Percentiles rank a stretch among this genome's conserved stretches.
phyloP scores from a whole-genome alignment of 1,139 yeast genomes.

The Torulaspora globosa region DNA sequence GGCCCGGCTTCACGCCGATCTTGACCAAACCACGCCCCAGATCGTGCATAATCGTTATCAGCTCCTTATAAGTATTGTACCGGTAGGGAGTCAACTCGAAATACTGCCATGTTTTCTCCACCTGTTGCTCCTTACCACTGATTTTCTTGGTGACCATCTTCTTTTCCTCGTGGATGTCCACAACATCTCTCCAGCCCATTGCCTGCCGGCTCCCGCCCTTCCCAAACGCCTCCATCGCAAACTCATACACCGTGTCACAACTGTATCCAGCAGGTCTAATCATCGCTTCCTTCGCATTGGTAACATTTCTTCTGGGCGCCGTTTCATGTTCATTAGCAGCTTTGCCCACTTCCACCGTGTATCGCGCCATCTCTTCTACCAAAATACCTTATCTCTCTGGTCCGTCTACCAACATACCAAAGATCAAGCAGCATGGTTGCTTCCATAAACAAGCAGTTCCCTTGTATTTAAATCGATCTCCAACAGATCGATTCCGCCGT shows the following conservation, averaged over 20 bases:
- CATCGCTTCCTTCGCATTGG: constrained; percentile 50
- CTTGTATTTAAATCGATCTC: too few relatives aligned
- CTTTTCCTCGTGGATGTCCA: constrained; percentile 69
- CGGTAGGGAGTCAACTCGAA: constrained; percentile 75
- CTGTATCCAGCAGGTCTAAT: constrained; percentile 57
- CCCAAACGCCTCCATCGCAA: constrained; percentile 57
- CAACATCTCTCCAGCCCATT: constrained; percentile 77
- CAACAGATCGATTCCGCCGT: too few relatives aligned
- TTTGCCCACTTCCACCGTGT: constrained; percentile 60
- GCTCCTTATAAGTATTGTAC: constrained; percentile 58
- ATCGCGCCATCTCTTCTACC: constrained; percentile 5
- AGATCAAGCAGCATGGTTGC: too few relatives aligned
- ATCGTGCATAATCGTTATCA: constrained; percentile 47
- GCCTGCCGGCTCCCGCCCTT: constrained; percentile 53
- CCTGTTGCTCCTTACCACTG: constrained; percentile 67
- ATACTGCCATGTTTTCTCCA: constrained; percentile 83
- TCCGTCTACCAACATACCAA: too few relatives aligned
- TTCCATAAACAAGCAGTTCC: too few relatives aligned
- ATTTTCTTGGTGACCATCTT: constrained; percentile 71
- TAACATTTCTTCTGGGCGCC: constrained; percentile 75
- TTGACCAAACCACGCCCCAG: constrained; percentile 73
- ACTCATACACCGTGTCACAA: constrained; percentile 68
- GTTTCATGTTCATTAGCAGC: constrained; percentile 83
- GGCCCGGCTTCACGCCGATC: constrained; percentile 66
- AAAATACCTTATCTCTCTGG: too few relatives aligned